Conservation (phyloP, 2,329 filamentous ascomycete genomes). For the Cryphonectria japonica region DNA sequence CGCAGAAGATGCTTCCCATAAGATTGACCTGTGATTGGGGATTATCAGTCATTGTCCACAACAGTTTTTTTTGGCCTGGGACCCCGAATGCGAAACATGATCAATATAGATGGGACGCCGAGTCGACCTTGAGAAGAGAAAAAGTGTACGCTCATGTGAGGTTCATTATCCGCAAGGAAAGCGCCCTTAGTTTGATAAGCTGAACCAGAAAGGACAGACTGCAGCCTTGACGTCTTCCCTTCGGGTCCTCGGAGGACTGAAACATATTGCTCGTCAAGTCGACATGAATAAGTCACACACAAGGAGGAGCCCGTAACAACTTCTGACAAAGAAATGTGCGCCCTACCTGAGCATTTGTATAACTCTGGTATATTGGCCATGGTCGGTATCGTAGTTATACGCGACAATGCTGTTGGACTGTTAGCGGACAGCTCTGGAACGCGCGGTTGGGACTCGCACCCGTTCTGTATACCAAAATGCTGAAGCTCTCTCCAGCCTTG, state of each 20-base stretch:
- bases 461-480: slow-evolving; percentile 60
- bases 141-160: not conserved
- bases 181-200: not conserved
- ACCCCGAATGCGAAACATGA: not conserved
- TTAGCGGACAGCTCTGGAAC: not conserved
- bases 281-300: not conserved
- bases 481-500: slow-evolving; percentile 70
- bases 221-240: not conserved
- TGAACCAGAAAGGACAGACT: not conserved
- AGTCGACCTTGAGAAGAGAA: not conserved
- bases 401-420: slow-evolving; percentile 52
- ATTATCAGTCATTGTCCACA: slow-evolving; percentile 42
- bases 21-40: slow-evolving; percentile 19
- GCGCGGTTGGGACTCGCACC: slow-evolving; percentile 35
- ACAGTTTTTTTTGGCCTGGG: not conserved
- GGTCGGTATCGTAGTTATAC: slow-evolving; percentile 59
- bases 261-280: not conserved
- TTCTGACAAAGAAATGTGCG: not conserved
- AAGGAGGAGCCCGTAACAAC: not conserved
- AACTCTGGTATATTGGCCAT: slow-evolving; percentile 56
- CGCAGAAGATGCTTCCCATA: slow-evolving; percentile 64
- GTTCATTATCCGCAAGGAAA: not conserved
- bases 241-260: not conserved
- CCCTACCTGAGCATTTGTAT: slow-evolving; percentile 60
- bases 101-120: not conserved